phyloP scores from a whole-genome alignment of 768 basidiomycete genomes.

The Tulasnella sp. region DNA sequence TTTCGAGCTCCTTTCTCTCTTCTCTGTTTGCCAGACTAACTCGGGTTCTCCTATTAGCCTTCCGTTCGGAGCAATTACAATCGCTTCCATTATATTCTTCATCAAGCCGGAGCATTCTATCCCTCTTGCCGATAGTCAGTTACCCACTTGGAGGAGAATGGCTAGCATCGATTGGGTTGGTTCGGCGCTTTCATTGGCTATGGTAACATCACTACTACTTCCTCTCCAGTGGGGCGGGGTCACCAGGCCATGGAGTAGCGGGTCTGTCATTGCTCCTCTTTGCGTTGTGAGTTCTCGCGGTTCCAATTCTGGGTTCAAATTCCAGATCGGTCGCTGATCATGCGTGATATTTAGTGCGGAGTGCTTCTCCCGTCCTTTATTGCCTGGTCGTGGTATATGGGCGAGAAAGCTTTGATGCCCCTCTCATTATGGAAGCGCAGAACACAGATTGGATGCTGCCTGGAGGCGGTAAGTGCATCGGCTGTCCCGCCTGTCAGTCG shows the following conservation, averaged over 20 bases:
- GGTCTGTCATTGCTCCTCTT: slow-evolving; percentile 27
- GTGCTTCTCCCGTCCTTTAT: slow-evolving; percentile 25
- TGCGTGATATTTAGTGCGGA: slow-evolving; percentile 23
- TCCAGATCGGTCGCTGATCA: neutral
- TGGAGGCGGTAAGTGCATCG: slow-evolving; percentile 17
- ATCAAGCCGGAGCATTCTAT: slow-evolving; percentile 24
- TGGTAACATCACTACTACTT: slow-evolving; percentile 31
- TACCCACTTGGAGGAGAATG: slow-evolving; percentile 15
- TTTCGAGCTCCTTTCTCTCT: neutral
- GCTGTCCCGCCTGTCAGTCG: neutral
- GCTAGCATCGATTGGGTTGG: slow-evolving; percentile 32
- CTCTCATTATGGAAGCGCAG: slow-evolving; percentile 26
- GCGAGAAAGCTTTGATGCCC: slow-evolving; percentile 31
- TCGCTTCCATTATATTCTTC: slow-evolving; percentile 28
- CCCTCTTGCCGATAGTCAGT: slow-evolving; percentile 15
- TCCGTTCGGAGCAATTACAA: slow-evolving; percentile 26
- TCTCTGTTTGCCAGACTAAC: neutral
- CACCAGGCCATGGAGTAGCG: slow-evolving; percentile 30
- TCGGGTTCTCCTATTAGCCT: slow-evolving; percentile 14
- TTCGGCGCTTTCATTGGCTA: slow-evolving; percentile 26
- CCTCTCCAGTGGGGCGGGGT: slow-evolving; percentile 37
- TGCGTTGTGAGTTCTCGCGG: neutral
- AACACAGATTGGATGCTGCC: slow-evolving; percentile 24
- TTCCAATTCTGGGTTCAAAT: slow-evolving; percentile 20
- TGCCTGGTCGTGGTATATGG: slow-evolving; percentile 27